Evolutionary conservation across 2,329 filamentous ascomycete species (phyloP).

Genomic region (Epichloe amarillans): DNA sequence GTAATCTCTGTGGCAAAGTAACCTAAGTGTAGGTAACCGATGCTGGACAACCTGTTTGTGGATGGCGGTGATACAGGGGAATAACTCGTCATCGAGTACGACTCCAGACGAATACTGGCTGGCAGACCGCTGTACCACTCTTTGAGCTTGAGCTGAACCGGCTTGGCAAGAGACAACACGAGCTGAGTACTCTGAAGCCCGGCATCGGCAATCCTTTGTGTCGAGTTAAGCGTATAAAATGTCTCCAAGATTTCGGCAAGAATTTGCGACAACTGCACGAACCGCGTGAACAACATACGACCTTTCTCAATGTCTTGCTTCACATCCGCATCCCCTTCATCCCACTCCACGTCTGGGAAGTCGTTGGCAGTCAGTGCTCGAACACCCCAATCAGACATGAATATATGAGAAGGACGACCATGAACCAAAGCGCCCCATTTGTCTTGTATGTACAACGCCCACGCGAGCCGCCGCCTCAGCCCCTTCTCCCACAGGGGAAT

Average conservation of each 20-base stretch:
- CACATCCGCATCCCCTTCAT: constrained; percentile 47
- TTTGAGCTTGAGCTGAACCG: constrained; percentile 69
- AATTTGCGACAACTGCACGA: constrained; percentile 62
- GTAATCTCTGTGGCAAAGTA: constrained; percentile 94
- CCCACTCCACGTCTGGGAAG: constrained; percentile 59
- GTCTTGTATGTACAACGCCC: constrained; percentile 90
- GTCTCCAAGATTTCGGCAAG: constrained; percentile 70
- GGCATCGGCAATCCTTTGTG: constrained; percentile 51
- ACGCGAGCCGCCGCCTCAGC: constrained; percentile 71
- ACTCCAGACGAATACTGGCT: constrained; percentile 51
- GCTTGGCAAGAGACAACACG: constrained; percentile 63
- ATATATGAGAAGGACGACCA: constrained; percentile 68
- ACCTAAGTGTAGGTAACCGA: constrained; percentile 73
- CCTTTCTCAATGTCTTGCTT: constrained; percentile 54
- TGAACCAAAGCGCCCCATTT: constrained; percentile 80
- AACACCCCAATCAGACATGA: constrained; percentile 63
- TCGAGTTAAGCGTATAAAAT: constrained; percentile 70
- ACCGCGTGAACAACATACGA: constrained; percentile 58
- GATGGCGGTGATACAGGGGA: constrained; percentile 13
- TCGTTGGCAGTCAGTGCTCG: constrained; percentile 49
- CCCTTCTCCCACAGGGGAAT: constrained; percentile 77
- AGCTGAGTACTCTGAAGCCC: constrained; percentile 58
- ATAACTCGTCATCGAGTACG: constrained; percentile 20
- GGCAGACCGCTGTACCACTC: constrained; percentile 70
- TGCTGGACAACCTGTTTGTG: constrained; percentile 39